Evolutionary conservation across 805 yeast genomes (phyloP), one percentile per base, ranked within the genome.

Genomic region (Ogataea nakhonphanomensis): DNA sequence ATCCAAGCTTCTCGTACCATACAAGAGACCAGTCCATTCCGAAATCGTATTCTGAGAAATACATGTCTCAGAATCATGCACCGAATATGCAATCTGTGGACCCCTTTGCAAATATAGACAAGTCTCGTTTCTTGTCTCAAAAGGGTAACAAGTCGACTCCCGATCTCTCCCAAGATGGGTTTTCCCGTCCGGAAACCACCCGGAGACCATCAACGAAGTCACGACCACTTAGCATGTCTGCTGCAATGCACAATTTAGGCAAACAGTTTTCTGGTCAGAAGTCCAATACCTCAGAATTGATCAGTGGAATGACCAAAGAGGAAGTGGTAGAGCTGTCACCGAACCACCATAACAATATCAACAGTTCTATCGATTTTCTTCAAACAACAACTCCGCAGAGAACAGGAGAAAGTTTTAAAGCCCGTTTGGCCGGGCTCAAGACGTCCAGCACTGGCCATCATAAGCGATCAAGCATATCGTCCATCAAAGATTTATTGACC

Each of bases 51-150:
- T 51, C 56, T 3, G 55, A 45, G 27, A 45, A 37, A 22, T 25
- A 35, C 33, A 33, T 35, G 17, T 11, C 42, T 11, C 33, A 36
- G 8, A 23, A 28, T 11, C 34, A 27, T n/a, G 8, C 26, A n/a
- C 42, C 25, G 8, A 34, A 35, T 10, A 11, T 26, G 2, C 29
- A 27, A 11, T 35, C 48, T 7, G 37, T 43, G 9, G 77, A 71
- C 47, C 74, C 74, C 13, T 71, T 71, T 47, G 61, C 74, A 3
- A 41, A 60, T 4, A 64, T 72, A 25, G 75, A 71, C 39, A 69
- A 61, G 48, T 49, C 69, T 7, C 67, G 64, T 45, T 35, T 67
- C 21, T 48, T 58, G 22, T 24, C 48, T 6, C 35, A 44, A 33
- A 52, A 49, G 42, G 29, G 44, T 13, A 42, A 35, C 27, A 33